Evolutionary conservation across 192 early-diverging fungal species (phyloP).

Genomic region (Thoreauomyces humboldtii): DNA sequence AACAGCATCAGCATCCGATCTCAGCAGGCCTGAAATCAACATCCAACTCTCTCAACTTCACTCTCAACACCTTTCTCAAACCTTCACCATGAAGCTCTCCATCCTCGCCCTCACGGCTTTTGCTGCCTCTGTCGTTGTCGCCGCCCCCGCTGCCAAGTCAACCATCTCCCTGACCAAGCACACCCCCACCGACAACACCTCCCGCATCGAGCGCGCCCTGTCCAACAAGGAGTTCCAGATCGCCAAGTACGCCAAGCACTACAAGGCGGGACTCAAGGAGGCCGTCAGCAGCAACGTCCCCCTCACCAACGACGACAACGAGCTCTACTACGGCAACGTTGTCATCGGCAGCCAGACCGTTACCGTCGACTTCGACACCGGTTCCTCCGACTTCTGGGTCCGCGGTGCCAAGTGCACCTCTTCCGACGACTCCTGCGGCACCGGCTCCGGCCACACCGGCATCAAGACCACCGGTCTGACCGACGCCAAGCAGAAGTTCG

Average conservation of each 20-base stretch:
- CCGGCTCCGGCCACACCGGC: constrained; percentile 14
- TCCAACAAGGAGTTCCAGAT: constrained; percentile 2
- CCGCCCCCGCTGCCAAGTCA: not conserved
- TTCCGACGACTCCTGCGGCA: constrained; percentile 31
- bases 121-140: constrained; percentile 2
- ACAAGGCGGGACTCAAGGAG: not conserved
- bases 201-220: not conserved
- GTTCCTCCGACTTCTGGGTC: constrained; percentile 35
- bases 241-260: not conserved
- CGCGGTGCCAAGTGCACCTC: constrained; percentile 32
- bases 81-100: constrained; percentile 2
- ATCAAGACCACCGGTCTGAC: not conserved
- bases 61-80: not conserved
- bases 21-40: not conserved
- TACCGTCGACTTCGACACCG: constrained; percentile 38
- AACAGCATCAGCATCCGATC: not conserved
- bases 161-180: constrained; percentile 2
- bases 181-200: not conserved
- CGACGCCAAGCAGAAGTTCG: constrained; percentile 18
- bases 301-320: constrained; percentile 23
- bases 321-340: constrained; percentile 19
- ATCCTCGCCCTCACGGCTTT: not conserved
- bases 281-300: not conserved
- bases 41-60: not conserved
- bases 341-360: constrained; percentile 20